Evolutionary conservation across 345 rosid species (phyloP).

Genomic region (Streptanthus diversifolius): DNA sequence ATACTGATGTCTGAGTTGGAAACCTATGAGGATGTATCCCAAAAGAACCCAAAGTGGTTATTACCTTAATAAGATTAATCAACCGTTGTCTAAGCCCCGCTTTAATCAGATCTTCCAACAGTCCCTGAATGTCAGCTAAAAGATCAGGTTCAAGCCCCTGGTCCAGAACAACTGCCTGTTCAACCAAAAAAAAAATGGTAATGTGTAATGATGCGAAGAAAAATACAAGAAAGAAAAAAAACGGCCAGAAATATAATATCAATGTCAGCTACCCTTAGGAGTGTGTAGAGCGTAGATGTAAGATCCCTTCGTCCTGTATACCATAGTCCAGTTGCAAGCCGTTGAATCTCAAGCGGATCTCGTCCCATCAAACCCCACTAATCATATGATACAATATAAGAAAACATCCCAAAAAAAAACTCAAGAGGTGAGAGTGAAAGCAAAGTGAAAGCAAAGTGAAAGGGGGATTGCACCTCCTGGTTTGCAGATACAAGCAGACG

Average conservation of each 20-base stretch:
- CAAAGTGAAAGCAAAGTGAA: slow-evolving; percentile 28
- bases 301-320: slow-evolving; percentile 88
- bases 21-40: not conserved
- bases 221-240: not conserved
- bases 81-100: slow-evolving; percentile 76
- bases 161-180: slow-evolving; percentile 90
- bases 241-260: not conserved
- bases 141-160: slow-evolving; percentile 72
- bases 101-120: slow-evolving; percentile 67
- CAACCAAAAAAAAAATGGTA: slow-evolving; percentile 9
- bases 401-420: slow-evolving; percentile 5
- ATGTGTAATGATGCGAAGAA: slow-evolving; percentile 3
- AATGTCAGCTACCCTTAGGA: slow-evolving; percentile 58
- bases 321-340: slow-evolving; percentile 94
- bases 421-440: slow-evolving; percentile 14
- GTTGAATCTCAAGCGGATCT: slow-evolving; percentile 69
- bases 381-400: slow-evolving; percentile 12
- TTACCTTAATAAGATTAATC: slow-evolving; percentile 78
- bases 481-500: slow-evolving; percentile 80
- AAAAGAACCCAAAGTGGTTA: not conserved
- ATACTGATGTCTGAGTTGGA: not conserved
- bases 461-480: slow-evolving; percentile 59
- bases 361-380: slow-evolving; percentile 92
- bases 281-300: slow-evolving; percentile 65
- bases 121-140: slow-evolving; percentile 68